Conservation (phyloP, 1,139 yeast species). For the Pichia sp. region DNA sequence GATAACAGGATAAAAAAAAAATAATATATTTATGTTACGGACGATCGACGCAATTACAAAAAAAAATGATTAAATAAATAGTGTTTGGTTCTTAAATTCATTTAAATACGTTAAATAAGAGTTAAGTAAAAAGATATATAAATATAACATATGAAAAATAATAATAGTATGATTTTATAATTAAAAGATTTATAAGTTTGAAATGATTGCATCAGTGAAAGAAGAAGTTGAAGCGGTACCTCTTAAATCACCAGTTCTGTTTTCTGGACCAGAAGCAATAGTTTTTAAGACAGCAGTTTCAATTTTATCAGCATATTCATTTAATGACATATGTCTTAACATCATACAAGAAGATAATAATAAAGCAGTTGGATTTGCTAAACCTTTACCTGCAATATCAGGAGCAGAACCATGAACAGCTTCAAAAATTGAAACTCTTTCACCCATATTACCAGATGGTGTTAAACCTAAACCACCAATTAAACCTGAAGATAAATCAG, state of each 20-base stretch:
- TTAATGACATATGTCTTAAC: constrained; percentile 96
- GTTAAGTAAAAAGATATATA: not conserved
- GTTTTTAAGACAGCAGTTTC: constrained; percentile 86
- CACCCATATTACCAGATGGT: constrained; percentile 99
- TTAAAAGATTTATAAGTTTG: constrained; percentile 37
- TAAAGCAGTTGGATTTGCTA: constrained; percentile 97
- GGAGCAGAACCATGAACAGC: constrained; percentile 99
- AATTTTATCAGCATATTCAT: constrained; percentile 71
- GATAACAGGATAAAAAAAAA: too few species aligned
- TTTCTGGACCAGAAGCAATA: constrained; percentile 89
- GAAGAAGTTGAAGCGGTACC: constrained; percentile 85
- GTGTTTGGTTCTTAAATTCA: too few species aligned
- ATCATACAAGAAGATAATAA: constrained; percentile 94
- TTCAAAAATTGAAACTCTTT: constrained; percentile 93
- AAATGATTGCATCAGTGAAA: constrained; percentile 77
- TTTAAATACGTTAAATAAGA: too few species aligned
- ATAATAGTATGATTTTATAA: not conserved
- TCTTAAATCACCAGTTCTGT: constrained; percentile 93
- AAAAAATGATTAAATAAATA: too few species aligned
- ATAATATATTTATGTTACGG: too few species aligned
- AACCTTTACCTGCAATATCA: constrained; percentile 95
- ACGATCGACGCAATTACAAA: too few species aligned
- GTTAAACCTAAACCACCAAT: constrained; percentile 98
- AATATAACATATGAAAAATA: not conserved
- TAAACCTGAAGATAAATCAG: constrained; percentile 93